phyloP scores from a whole-genome alignment of 805 yeast species.

The Ogataea paradorogensis region DNA sequence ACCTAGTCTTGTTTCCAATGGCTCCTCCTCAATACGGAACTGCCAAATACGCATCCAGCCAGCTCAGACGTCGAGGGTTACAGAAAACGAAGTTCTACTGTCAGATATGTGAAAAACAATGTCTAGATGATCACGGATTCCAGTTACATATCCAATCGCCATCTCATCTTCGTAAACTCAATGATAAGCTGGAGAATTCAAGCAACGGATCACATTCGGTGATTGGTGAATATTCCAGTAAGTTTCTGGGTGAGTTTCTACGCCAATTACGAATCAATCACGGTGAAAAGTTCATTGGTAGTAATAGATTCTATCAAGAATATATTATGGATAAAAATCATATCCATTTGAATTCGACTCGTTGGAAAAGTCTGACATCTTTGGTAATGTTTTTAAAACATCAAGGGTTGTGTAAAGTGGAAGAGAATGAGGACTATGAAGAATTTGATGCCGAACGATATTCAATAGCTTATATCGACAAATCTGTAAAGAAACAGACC shows the following conservation, averaged over 20 bases:
- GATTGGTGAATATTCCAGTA: conserved; percentile 55
- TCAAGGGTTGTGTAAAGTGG: conserved; percentile 54
- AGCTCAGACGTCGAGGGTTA: conserved; percentile 77
- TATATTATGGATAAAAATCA: conserved; percentile 80
- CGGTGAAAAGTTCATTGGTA: conserved; percentile 76
- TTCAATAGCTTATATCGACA: conserved; percentile 50
- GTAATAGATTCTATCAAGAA: conserved; percentile 88
- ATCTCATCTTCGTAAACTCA: conserved; percentile 62
- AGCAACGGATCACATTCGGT: conserved; percentile 29
- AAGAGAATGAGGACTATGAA: conserved; percentile 35
- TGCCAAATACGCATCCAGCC: conserved; percentile 70
- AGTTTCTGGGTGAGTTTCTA: conserved; percentile 65
- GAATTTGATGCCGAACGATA: conserved; percentile 35
- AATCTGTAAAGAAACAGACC: conserved; percentile 42
- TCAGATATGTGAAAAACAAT: conserved; percentile 88
- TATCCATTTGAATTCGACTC: conserved; percentile 87
- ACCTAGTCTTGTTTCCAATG: conserved; percentile 32
- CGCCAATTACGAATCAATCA: conserved; percentile 61
- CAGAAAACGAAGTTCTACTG: conserved; percentile 88
- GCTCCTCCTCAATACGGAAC: conserved; percentile 60
- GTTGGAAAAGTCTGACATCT: conserved; percentile 66
- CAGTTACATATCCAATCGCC: conserved; percentile 85
- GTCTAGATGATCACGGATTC: conserved; percentile 95
- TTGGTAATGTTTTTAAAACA: conserved; percentile 62
- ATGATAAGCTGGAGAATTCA: conserved; percentile 42